These are phyloP conservation scores for Penicillium brevicompactum DNA, from an alignment of 2,329 filamentous ascomycete genomes.

Conservation along the genomic window DNA sequence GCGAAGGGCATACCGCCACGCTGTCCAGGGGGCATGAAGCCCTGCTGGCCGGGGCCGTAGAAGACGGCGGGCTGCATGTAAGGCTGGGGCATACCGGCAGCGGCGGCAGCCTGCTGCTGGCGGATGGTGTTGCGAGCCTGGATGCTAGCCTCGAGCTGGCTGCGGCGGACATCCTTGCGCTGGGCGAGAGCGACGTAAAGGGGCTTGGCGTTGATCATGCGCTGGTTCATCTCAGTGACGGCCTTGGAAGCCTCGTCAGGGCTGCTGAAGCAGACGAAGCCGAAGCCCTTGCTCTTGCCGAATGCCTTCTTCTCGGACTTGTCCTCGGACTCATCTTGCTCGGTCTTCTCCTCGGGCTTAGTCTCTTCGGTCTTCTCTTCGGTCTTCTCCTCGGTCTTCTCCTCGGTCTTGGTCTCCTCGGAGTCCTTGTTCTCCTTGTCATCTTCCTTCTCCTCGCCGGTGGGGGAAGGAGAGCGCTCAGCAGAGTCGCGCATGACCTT, in stretches of 20 bases:
- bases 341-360: constrained; percentile 57
- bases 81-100: constrained; percentile 78
- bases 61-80: constrained; percentile 91
- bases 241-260: constrained; percentile 99
- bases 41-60: constrained; percentile 73
- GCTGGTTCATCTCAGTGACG: constrained; percentile 99
- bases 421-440: constrained; percentile 50
- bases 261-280: constrained; percentile 99
- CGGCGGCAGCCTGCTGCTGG: constrained; percentile 94
- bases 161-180: constrained; percentile 99
- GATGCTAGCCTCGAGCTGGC: constrained; percentile 98
- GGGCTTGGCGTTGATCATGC: constrained; percentile 96
- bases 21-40: constrained; percentile 58
- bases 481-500: constrained; percentile 95
- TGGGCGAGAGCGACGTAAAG: constrained; percentile 97
- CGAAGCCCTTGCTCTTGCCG: constrained; percentile 99
- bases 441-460: constrained; percentile 56
- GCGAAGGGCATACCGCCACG: constrained; percentile 66
- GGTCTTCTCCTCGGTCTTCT: constrained; percentile 51
- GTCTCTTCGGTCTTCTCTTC: constrained; percentile 47
- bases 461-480: constrained; percentile 46
- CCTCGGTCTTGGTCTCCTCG: constrained; percentile 40
- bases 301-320: constrained; percentile 66
- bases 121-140: constrained; percentile 98
- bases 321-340: constrained; percentile 58